Evolutionary conservation across 2,329 filamentous ascomycete species (phyloP), one percentile per base, ranked within the genome.

Genomic region (Cordyceps militaris): DNA sequence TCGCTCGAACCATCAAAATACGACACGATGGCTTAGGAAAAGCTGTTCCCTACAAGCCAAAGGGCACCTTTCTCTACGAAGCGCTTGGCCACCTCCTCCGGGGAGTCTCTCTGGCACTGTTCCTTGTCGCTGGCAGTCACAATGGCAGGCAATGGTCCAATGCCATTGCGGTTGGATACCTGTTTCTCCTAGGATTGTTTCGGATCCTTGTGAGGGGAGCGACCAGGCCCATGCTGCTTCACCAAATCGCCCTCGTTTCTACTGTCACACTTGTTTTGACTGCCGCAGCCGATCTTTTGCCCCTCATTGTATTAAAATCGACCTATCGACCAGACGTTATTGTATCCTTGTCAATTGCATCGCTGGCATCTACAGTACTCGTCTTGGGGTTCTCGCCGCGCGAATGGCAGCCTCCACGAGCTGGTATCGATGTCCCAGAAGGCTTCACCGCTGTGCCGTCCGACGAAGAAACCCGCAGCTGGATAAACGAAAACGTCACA

Each of bases 391-490:
- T 68, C 46, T 79, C 79, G 1, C 79, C 78, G 0, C 72, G 78
- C 57, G 76, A 79, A 66, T 81, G 79, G 79, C 62, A 73, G 3
- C 77, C 77, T 13, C 74, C 78, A 4, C 69, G 69, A 3, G 59
- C 74, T 43, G 68, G 71, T 28, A 64, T 73, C 47, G 69, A 72
- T 28, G 64, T 76, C 23, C 69, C 73, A 24, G 70, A 71, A 53
- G 65, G 69, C 19, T 63, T 69, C 30, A 63, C 63, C 14, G 62
- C 65, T 13, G 70, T 74, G 47, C 77, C 79, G 3, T 72, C 77
- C 1, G 74, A 73, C 0, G 79, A 82, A 64, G 79, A 82, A 63
- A 77, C 73, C 2, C 79, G 78, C 67, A 80, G 78, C 58, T 81
- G 77, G 77, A 69, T 79, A 51, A 74, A 72, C 51, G 77, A 77